Percentiles rank a stretch among this genome's conserved stretches.
Conservation (phyloP, 2,329 filamentous ascomycete genomes). For the Aspergillus spinulosporus region DNA sequence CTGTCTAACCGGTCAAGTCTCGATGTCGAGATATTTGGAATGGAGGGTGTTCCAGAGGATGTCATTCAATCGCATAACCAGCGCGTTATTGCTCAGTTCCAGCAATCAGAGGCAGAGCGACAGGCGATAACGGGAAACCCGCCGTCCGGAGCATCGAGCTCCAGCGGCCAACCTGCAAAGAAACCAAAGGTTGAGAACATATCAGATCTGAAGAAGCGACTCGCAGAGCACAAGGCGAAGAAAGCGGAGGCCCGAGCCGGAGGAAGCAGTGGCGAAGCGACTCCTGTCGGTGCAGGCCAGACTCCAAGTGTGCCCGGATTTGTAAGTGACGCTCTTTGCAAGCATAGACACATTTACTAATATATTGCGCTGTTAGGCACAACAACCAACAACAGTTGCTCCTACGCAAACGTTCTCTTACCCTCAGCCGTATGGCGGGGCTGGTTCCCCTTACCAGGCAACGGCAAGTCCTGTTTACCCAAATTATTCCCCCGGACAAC, state of each 20-base stretch:
- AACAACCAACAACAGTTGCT: constrained; percentile 45
- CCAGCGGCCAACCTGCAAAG: constrained; percentile 52
- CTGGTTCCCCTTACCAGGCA: constrained; percentile 46
- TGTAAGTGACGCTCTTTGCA: constrained; percentile 49
- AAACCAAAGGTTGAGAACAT: constrained; percentile 71
- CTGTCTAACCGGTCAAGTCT: constrained; percentile 80
- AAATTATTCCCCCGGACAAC: constrained; percentile 39
- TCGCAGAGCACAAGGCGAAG: constrained; percentile 74
- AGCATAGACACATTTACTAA: background rate
- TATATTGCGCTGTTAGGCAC: constrained; percentile 33
- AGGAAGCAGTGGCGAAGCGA: constrained; percentile 58
- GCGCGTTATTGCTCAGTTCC: constrained; percentile 80
- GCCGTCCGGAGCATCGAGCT: constrained; percentile 58
- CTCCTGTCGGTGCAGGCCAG: constrained; percentile 52
- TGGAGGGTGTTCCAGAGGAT: constrained; percentile 92
- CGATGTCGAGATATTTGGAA: constrained; percentile 95
- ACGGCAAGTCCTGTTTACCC: constrained; percentile 41
- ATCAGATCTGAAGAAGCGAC: constrained; percentile 75
- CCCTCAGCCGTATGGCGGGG: constrained; percentile 42
- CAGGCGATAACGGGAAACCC: constrained; percentile 82
- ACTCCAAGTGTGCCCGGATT: constrained; percentile 56
- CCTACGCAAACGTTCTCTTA: constrained; percentile 34
- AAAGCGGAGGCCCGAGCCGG: constrained; percentile 61
- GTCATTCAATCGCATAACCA: constrained; percentile 80
- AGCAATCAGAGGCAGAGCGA: constrained; percentile 79